Evolutionary conservation across 2,329 filamentous ascomycete genomes (phyloP).

Genomic region (Paecilomyces dactylethromorphus): DNA sequence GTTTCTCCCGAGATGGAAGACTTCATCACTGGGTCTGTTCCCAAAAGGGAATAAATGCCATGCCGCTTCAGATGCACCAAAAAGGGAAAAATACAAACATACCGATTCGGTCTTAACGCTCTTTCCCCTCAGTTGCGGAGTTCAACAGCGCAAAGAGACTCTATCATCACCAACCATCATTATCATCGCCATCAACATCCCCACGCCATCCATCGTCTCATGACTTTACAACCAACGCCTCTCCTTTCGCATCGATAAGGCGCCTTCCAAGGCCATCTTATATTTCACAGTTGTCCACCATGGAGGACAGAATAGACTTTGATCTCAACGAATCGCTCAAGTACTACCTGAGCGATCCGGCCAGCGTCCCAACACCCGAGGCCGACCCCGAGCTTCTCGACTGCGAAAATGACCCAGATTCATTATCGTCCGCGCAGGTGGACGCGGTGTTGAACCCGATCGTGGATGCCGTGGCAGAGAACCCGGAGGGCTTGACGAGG

Average conservation of each 20-base stretch:
- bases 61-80: constrained; percentile 7
- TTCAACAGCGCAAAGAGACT: not conserved
- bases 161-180: not conserved
- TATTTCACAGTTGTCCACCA: constrained; percentile 40
- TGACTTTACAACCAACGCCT: not conserved
- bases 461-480: constrained; percentile 85
- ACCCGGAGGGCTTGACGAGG: constrained; percentile 78
- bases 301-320: constrained; percentile 66
- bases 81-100: constrained; percentile 24
- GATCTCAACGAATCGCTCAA: constrained; percentile 96
- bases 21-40: not conserved
- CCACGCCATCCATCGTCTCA: not conserved
- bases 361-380: constrained; percentile 74
- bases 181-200: not conserved
- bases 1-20: not conserved
- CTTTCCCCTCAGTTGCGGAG: constrained; percentile 5
- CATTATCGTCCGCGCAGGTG: constrained; percentile 69
- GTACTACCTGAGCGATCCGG: constrained; percentile 90
- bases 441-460: constrained; percentile 86
- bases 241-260: not conserved
- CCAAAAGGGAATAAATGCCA: not conserved
- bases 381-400: constrained; percentile 77
- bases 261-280: not conserved
- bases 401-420: constrained; percentile 86
- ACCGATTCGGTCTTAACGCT: constrained; percentile 4